A percentile compares a stretch with the other conserved stretches of the same genome.
Conservation (phyloP, 352 stramenopile species). For the Pseudoperonospora humuli region DNA sequence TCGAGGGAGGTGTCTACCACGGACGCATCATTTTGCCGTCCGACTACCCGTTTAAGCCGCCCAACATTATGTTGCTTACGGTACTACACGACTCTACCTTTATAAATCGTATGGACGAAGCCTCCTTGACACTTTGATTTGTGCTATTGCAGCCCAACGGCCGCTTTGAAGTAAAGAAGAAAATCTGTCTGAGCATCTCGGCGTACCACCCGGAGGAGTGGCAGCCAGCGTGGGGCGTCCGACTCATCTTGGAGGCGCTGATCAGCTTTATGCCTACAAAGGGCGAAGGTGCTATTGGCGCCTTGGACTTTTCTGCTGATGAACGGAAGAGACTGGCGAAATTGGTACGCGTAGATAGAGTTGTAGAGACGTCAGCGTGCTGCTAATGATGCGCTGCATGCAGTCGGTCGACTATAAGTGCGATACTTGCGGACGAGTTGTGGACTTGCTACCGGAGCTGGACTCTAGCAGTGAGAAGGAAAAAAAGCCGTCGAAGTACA, state of each 20-base stretch:
- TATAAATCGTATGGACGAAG: neutral
- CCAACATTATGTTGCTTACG: constrained; percentile 97
- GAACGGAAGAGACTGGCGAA: constrained; percentile 57
- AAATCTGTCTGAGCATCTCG: constrained; percentile 98
- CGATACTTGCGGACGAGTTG: constrained; percentile 59
- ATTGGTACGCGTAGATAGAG: constrained; percentile 26
- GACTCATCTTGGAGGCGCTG: constrained; percentile 95
- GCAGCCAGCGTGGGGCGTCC: constrained; percentile 92
- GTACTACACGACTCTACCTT: constrained; percentile 16
- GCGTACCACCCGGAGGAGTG: constrained; percentile 97
- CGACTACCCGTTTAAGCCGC: constrained; percentile 95
- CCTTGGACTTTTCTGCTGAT: constrained; percentile 63
- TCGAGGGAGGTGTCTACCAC: constrained; percentile 96
- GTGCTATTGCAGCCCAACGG: constrained; percentile 78
- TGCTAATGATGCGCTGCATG: neutral
- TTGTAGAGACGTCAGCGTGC: neutral
- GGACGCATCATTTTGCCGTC: constrained; percentile 93
- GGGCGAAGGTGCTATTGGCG: constrained; percentile 75
- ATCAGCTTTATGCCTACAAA: constrained; percentile 96
- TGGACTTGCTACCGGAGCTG: constrained; percentile 59
- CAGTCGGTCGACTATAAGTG: constrained; percentile 75
- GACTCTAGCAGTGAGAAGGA: constrained; percentile 16
- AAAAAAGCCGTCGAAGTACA: constrained; percentile 60
- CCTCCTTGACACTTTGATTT: constrained; percentile 1
- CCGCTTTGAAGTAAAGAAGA: constrained; percentile 95